phyloP scores from a whole-genome alignment of 768 basidiomycete genomes.

The Boletus pseudo-olivaceus region DNA sequence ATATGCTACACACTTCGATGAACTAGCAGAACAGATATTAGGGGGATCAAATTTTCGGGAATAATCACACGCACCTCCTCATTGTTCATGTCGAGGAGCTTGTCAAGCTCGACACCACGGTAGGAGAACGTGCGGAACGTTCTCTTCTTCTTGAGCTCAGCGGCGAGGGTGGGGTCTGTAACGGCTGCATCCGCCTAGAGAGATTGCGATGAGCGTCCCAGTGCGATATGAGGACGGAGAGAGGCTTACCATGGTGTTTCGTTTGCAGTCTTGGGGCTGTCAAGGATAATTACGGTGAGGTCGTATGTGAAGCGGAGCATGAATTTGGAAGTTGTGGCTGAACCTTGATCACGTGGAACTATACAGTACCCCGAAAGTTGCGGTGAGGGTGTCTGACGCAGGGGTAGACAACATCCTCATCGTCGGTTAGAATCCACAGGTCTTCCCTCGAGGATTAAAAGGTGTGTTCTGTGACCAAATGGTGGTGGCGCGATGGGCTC shows the following conservation, averaged over 20 bases:
- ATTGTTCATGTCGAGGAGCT: slow-evolving; percentile 93
- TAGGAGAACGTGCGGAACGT: slow-evolving; percentile 99
- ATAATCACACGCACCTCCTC: slow-evolving; percentile 68
- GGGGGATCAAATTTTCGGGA: neutral
- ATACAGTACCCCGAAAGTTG: slow-evolving; percentile 45
- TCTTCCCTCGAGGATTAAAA: slow-evolving; percentile 94
- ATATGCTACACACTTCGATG: slow-evolving; percentile 59
- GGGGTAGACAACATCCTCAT: slow-evolving; percentile 29
- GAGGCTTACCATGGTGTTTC: slow-evolving; percentile 33
- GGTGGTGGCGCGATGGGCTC: neutral
- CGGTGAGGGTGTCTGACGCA: slow-evolving; percentile 7
- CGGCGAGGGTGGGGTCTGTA: slow-evolving; percentile 91
- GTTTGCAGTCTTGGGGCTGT: slow-evolving; percentile 25
- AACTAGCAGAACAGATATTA: slow-evolving; percentile 44
- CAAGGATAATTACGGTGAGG: slow-evolving; percentile 19
- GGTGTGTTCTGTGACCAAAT: slow-evolving; percentile 27
- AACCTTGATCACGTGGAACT: slow-evolving; percentile 49
- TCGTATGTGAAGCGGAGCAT: slow-evolving; percentile 19
- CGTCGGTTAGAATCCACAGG: slow-evolving; percentile 89
- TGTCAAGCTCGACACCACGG: slow-evolving; percentile 97
- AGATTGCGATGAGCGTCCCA: slow-evolving; percentile 2
- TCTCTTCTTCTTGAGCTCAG: slow-evolving; percentile 97
- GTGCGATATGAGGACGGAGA: neutral
- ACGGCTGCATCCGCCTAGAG: slow-evolving; percentile 72
- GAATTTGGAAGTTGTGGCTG: slow-evolving; percentile 42